Evolutionary conservation across 192 early-diverging fungal genomes (phyloP).

Genomic region (Neocallimastix lanati): DNA sequence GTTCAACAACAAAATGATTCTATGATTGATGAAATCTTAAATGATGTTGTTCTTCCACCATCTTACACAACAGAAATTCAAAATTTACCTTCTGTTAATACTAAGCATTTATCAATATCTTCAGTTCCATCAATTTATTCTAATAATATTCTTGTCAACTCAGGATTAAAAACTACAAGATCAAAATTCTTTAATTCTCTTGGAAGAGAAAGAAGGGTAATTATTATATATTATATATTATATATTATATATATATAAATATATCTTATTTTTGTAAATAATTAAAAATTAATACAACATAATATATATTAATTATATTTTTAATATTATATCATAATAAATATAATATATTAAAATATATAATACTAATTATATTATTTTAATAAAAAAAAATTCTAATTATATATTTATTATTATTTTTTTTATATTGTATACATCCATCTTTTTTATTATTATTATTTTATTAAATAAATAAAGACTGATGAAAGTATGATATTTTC

Average conservation of each 20-base stretch:
- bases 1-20: background rate
- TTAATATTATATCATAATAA: too few species aligned
- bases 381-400: too few species aligned
- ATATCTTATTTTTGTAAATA: too few species aligned
- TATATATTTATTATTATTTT: too few species aligned
- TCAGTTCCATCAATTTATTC: background rate
- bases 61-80: background rate
- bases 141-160: background rate
- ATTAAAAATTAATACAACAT: too few species aligned
- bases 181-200: background rate
- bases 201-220: background rate
- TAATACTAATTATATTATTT: too few species aligned
- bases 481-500: background rate
- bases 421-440: too few species aligned
- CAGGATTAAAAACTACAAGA: background rate
- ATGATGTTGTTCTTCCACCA: background rate
- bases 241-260: too few species aligned
- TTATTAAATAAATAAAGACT: background rate
- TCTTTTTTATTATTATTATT: too few species aligned
- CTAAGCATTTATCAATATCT: background rate
- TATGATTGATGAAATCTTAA: background rate
- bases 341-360: too few species aligned
- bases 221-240: too few species aligned
- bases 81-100: background rate
- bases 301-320: too few species aligned